These are phyloP conservation scores for Rhazya stricta DNA, from an alignment of 257 asterid species.

Conservation along the genomic window DNA sequence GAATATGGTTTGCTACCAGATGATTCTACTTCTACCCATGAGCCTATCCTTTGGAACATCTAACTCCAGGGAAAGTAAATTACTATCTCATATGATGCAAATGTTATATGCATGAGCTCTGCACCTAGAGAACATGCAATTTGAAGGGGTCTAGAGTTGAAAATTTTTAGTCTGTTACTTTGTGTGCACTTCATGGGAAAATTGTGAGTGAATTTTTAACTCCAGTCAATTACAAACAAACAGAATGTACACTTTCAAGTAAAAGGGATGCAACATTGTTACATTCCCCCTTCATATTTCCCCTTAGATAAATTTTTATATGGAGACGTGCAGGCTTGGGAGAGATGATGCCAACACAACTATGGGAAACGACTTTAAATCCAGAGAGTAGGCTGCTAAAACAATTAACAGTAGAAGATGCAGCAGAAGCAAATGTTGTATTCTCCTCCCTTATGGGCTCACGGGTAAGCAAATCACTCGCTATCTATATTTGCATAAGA, in stretches of 20 bases:
- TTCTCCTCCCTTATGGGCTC: constrained; percentile 98
- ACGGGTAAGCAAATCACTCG: constrained; percentile 44
- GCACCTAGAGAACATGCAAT: background rate
- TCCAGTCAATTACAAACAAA: background rate
- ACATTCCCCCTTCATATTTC: background rate
- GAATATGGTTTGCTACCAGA: background rate
- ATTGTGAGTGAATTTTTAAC: background rate
- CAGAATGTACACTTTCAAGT: background rate
- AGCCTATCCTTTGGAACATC: background rate
- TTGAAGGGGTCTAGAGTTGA: too few relatives aligned
- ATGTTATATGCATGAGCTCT: background rate
- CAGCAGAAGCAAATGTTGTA: constrained; percentile 75
- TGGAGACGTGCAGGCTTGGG: constrained; percentile 71
- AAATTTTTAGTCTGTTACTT: too few relatives aligned
- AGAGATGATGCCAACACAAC: constrained; percentile 98
- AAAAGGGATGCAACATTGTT: background rate
- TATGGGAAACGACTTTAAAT: constrained; percentile 96
- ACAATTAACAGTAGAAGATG: constrained; percentile 77
- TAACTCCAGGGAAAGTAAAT: background rate
- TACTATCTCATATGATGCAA: background rate
- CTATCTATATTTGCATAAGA: background rate
- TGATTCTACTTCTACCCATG: background rate
- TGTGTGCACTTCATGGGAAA: background rate
- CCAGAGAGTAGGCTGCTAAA: constrained; percentile 79
- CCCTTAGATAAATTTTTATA: background rate